Conservation (phyloP, 129 eudicot genomes). For the Helichrysum umbraculigerum region DNA sequence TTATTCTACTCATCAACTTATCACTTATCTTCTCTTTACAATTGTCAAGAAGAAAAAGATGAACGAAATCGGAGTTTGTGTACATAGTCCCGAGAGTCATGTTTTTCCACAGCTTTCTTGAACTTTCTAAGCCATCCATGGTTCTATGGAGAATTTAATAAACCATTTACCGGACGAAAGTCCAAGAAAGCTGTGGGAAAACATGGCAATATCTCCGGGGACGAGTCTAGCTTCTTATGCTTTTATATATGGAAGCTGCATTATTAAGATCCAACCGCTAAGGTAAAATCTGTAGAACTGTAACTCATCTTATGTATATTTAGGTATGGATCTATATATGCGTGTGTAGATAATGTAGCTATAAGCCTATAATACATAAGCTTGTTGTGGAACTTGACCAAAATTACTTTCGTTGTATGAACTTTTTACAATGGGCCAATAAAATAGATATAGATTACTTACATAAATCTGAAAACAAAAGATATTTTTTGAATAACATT, state of each 20-base stretch:
- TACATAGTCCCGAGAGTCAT: slow-evolving; percentile 37
- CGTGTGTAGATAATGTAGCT: no score
- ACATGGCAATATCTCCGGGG: neutral
- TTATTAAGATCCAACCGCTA: neutral
- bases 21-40: neutral
- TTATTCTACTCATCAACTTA: neutral
- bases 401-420: no score
- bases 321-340: no score
- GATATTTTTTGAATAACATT: no score
- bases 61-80: neutral
- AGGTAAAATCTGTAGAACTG: neutral
- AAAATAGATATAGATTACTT: no score
- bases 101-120: slow-evolving; percentile 97
- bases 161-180: neutral
- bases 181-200: neutral
- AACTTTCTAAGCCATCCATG: slow-evolving; percentile 33
- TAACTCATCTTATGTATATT: no score
- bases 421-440: no score
- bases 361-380: no score
- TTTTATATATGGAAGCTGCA: no score
- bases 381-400: no score
- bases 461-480: no score
- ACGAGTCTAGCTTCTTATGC: neutral
- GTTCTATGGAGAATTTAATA: neutral
- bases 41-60: neutral